phyloP scores from a whole-genome alignment of 352 stramenopile species.

The Globisporangium rhizosaccharum region DNA sequence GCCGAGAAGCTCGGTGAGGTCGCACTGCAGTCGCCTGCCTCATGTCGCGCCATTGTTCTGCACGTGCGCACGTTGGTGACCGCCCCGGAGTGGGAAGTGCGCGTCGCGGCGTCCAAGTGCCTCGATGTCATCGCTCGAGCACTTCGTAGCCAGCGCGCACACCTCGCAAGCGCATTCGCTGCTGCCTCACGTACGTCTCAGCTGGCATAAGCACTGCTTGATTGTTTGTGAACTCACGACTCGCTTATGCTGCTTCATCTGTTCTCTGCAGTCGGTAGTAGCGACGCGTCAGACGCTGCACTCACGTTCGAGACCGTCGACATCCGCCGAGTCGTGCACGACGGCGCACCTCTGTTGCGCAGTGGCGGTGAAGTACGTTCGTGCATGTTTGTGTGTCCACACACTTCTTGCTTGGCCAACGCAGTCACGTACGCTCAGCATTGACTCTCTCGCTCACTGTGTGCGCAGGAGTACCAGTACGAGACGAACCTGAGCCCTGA shows the following conservation, averaged over 20 bases:
- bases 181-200: constrained; percentile 31
- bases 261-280: constrained; percentile 33
- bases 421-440: background rate
- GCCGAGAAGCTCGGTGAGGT: constrained; percentile 67
- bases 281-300: constrained; percentile 26
- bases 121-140: constrained; percentile 47
- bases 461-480: constrained; percentile 68
- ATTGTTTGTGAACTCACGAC: background rate
- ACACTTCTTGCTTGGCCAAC: background rate
- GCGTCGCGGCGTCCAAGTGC: constrained; percentile 62
- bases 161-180: constrained; percentile 37
- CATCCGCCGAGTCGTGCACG: constrained; percentile 42
- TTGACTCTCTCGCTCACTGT: background rate
- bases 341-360: constrained; percentile 62
- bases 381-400: background rate
- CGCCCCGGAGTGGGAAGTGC: constrained; percentile 60
- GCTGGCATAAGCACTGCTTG: too few relatives aligned
- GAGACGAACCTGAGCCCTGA: constrained; percentile 46
- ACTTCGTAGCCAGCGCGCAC: constrained; percentile 17
- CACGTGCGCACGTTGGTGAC: constrained; percentile 51
- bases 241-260: background rate
- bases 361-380: constrained; percentile 64
- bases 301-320: constrained; percentile 58
- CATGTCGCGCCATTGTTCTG: constrained; percentile 21
- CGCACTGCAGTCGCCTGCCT: constrained; percentile 35